Conservation (phyloP, 805 yeast genomes). For the Schwanniomyces pseudopolymorphus region DNA sequence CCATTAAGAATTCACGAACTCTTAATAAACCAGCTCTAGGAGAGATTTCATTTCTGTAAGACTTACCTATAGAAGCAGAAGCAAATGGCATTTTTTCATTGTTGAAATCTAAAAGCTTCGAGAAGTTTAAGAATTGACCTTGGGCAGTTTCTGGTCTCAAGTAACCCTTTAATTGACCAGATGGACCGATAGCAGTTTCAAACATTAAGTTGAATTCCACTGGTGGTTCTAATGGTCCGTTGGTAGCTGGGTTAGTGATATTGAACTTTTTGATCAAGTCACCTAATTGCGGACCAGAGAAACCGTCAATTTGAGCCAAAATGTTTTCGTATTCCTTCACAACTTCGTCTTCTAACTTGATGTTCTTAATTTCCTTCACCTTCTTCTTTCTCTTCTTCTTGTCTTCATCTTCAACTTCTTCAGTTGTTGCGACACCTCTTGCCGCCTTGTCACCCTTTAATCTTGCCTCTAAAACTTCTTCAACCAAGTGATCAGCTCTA, state of each 20-base stretch:
- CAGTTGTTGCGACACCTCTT: slow-evolving; percentile 66
- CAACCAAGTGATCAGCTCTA: slow-evolving; percentile 97
- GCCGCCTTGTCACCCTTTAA: slow-evolving; percentile 97
- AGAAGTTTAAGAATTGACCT: slow-evolving; percentile 96
- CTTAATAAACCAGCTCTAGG: slow-evolving; percentile 97
- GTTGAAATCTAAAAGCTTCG: slow-evolving; percentile 90
- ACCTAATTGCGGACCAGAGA: slow-evolving; percentile 88
- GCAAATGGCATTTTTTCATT: slow-evolving; percentile 98
- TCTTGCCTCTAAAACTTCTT: slow-evolving; percentile 94
- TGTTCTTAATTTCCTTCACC: slow-evolving; percentile 90
- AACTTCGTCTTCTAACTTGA: slow-evolving; percentile 78
- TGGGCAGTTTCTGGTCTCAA: slow-evolving; percentile 99
- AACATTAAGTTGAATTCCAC: slow-evolving; percentile 97
- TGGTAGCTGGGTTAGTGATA: slow-evolving; percentile 90
- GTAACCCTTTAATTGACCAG: slow-evolving; percentile 93
- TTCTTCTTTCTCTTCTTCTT: slow-evolving; percentile 74
- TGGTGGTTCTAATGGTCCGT: slow-evolving; percentile 84
- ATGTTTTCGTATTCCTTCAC: slow-evolving; percentile 81
- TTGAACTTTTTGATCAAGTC: slow-evolving; percentile 78
- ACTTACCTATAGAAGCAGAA: slow-evolving; percentile 98
- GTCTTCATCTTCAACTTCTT: slow-evolving; percentile 59
- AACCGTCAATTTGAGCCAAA: slow-evolving; percentile 94
- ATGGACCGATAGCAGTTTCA: slow-evolving; percentile 98
- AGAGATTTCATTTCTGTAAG: slow-evolving; percentile 97
- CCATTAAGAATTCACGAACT: slow-evolving; percentile 98